Percentiles rank a stretch among this genome's conserved stretches.
Evolutionary conservation across 2,329 filamentous ascomycete species (phyloP).

Genomic region (Fusarium longipes): DNA sequence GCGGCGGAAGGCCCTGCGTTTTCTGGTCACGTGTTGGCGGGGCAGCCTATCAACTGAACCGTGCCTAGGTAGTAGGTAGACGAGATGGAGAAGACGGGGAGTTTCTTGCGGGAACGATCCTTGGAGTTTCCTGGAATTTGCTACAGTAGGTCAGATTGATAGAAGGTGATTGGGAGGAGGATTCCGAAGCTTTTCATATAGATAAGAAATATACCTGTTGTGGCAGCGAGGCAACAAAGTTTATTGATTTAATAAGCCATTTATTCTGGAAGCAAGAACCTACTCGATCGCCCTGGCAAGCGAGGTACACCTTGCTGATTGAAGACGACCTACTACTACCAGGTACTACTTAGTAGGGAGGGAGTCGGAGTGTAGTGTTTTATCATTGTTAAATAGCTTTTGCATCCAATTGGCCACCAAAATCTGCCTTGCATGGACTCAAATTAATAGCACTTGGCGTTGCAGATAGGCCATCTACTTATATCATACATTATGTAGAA

Average conservation of each 20-base stretch:
- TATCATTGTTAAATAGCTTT: not conserved
- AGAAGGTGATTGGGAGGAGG: not conserved
- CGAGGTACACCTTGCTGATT: slow-evolving; percentile 12
- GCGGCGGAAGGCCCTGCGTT: slow-evolving; percentile 40
- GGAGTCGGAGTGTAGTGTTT: not conserved
- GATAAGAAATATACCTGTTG: not conserved
- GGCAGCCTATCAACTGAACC: slow-evolving; percentile 37
- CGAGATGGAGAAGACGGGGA: slow-evolving; percentile 1
- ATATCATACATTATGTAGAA: not conserved
- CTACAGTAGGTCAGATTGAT: not conserved
- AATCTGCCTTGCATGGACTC: not conserved
- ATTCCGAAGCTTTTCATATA: not conserved
- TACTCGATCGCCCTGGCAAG: slow-evolving; percentile 9
- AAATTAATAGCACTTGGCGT: not conserved
- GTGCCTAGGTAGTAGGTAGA: no score
- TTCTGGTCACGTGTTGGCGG: slow-evolving; percentile 51
- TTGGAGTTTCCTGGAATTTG: slow-evolving; percentile 10
- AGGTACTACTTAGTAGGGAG: not conserved
- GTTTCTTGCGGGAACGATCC: not conserved
- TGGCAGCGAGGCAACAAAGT: slow-evolving; percentile 8
- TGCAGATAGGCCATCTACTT: not conserved
- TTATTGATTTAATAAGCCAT: not conserved
- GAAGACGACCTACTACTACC: not conserved
- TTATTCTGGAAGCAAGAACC: slow-evolving; percentile 8
- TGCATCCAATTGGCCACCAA: not conserved